These are phyloP conservation scores for Boletus rufocinnamomeus DNA, from an alignment of 768 basidiomycete genomes.

Conservation along the genomic window DNA sequence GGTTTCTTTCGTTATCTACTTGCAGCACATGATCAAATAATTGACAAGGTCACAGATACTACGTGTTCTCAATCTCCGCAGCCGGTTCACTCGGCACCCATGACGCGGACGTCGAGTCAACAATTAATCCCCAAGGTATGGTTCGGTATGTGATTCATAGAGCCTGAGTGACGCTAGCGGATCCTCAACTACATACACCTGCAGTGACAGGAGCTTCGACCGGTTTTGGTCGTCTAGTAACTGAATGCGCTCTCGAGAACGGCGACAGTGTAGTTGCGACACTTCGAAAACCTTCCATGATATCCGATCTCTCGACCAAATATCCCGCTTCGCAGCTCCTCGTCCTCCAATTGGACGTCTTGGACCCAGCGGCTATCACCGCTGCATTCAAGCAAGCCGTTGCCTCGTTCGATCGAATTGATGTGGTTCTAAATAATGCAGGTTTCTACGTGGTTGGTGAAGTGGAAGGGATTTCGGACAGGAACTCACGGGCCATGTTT, in stretches of 20 bases:
- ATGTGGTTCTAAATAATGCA: slow-evolving; percentile 51
- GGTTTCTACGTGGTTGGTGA: slow-evolving; percentile 41
- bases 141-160: slow-evolving; percentile 20
- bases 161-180: not conserved
- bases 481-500: slow-evolving; percentile 65
- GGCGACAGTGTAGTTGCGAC: slow-evolving; percentile 49
- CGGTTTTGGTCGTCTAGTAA: slow-evolving; percentile 41
- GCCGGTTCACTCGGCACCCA: not conserved
- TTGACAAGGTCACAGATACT: not conserved
- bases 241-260: slow-evolving; percentile 36
- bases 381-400: slow-evolving; percentile 39
- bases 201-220: slow-evolving; percentile 45
- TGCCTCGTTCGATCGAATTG: slow-evolving; percentile 40
- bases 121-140: slow-evolving; percentile 20
- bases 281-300: slow-evolving; percentile 40
- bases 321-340: slow-evolving; percentile 39
- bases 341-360: slow-evolving; percentile 46
- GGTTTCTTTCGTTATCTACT: not conserved
- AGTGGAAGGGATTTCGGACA: slow-evolving; percentile 83
- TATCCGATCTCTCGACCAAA: slow-evolving; percentile 33
- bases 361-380: slow-evolving; percentile 32
- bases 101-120: slow-evolving; percentile 1
- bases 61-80: not conserved
- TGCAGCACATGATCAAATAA: not conserved
- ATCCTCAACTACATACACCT: not conserved